Percentiles rank a stretch among this genome's conserved stretches.
Conservation (phyloP, 805 yeast species). For the Metschnikowia borealis region DNA sequence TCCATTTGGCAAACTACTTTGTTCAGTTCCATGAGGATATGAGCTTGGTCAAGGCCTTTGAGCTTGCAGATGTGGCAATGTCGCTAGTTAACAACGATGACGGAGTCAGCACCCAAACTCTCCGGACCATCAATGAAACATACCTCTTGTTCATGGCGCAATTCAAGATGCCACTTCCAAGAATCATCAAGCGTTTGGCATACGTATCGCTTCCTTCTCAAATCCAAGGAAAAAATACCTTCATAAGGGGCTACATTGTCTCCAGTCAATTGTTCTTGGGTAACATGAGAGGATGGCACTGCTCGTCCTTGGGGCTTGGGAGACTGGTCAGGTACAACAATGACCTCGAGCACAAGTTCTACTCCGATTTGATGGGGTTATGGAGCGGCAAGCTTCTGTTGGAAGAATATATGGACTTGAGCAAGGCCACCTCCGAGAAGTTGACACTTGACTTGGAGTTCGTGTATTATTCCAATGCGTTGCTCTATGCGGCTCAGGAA, state of each 20-base stretch:
- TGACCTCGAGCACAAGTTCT: slow-evolving; percentile 6
- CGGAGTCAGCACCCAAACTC: slow-evolving; percentile 31
- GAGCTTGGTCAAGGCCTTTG: slow-evolving; percentile 36
- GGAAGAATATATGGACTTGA: slow-evolving; percentile 8
- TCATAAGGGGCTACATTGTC: slow-evolving; percentile 8
- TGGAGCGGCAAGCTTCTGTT: slow-evolving; percentile 10
- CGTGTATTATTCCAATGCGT: slow-evolving; percentile 13
- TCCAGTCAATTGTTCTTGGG: slow-evolving; percentile 11
- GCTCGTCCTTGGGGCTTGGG: slow-evolving; percentile 8
- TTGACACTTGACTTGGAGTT: slow-evolving; percentile 15
- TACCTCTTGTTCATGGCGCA: slow-evolving; percentile 41
- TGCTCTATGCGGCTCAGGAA: slow-evolving; percentile 12
- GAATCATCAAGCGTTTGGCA: slow-evolving; percentile 24
- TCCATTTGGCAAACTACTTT: slow-evolving; percentile 35
- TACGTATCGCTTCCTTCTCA: slow-evolving; percentile 5
- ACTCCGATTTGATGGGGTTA: slow-evolving; percentile 3
- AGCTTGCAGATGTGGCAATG: slow-evolving; percentile 39
- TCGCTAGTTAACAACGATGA: slow-evolving; percentile 30
- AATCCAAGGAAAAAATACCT: slow-evolving; percentile 4
- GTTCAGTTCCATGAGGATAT: slow-evolving; percentile 24
- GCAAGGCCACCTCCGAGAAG: not conserved
- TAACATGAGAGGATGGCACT: slow-evolving; percentile 12
- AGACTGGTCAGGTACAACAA: slow-evolving; percentile 7
- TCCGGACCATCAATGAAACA: slow-evolving; percentile 37
- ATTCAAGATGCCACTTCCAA: slow-evolving; percentile 37